phyloP scores from a whole-genome alignment of 192 early-diverging fungal species.

The Entophlyctis helioformis region DNA sequence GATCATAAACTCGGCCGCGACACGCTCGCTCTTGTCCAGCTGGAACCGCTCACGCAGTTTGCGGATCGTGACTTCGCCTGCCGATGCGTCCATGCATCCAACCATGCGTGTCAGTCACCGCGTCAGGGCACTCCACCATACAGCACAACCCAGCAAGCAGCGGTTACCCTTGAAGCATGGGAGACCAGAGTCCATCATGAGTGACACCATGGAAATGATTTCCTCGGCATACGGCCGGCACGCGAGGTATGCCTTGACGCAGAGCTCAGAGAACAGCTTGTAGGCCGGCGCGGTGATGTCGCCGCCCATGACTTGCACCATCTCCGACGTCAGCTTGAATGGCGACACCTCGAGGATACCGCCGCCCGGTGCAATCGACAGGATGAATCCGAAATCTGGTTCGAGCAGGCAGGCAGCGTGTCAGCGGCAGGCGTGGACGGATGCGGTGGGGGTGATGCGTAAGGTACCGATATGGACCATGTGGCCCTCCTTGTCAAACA shows the following conservation, averaged over 20 bases:
- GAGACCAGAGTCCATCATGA: constrained; percentile 93
- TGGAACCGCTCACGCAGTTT: constrained; percentile 84
- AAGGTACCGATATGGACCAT: constrained; percentile 86
- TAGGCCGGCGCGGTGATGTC: constrained; percentile 66
- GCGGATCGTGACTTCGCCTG: constrained; percentile 61
- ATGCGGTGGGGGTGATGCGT: no score
- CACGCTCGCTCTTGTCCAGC: constrained; percentile 73
- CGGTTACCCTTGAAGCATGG: constrained; percentile 93
- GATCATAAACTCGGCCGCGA: constrained; percentile 93
- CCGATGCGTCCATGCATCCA: no score
- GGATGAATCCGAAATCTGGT: constrained; percentile 94
- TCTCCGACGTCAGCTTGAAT: constrained; percentile 96
- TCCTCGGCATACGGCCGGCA: constrained; percentile 82
- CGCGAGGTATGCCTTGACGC: constrained; percentile 85
- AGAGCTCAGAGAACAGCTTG: constrained; percentile 78
- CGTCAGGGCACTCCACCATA: no score
- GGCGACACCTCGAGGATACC: constrained; percentile 90
- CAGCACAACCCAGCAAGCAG: no score
- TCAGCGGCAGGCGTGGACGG: no score
- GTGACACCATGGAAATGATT: constrained; percentile 74
- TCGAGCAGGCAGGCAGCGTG: no score
- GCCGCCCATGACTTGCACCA: constrained; percentile 96
- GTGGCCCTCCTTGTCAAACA: constrained; percentile 94
- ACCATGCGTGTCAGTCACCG: no score
- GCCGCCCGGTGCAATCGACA: constrained; percentile 97